Evolutionary conservation across 2,329 filamentous ascomycete genomes (phyloP).

Genomic region (Phaeosphaeria sp.): DNA sequence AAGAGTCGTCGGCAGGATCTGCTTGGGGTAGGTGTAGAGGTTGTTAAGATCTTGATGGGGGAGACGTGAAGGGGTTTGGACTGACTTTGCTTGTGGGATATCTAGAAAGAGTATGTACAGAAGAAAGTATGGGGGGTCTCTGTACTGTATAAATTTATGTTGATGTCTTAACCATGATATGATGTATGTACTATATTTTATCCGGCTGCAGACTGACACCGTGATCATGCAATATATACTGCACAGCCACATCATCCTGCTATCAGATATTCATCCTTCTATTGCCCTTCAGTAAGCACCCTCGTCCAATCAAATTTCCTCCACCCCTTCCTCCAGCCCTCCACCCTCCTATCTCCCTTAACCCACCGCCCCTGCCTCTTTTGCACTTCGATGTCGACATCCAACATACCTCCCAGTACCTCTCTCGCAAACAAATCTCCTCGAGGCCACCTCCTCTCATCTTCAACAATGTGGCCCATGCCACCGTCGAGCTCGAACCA

Average conservation of each 20-base stretch:
- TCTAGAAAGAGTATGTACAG: neutral
- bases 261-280: too few species aligned
- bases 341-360: conserved; percentile 70
- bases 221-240: too few species aligned
- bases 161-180: neutral
- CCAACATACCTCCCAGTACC: conserved; percentile 90
- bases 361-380: conserved; percentile 91
- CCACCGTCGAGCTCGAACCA: conserved; percentile 96
- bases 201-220: too few species aligned
- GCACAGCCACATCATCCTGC: too few species aligned
- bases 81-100: neutral
- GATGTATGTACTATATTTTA: too few species aligned
- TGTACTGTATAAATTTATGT: neutral
- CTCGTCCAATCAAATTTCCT: conserved; percentile 90
- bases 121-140: neutral
- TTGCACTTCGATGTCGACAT: conserved; percentile 79
- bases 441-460: conserved; percentile 81
- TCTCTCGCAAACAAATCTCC: conserved; percentile 94
- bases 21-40: conserved; percentile 73
- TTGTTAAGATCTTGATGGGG: conserved; percentile 70
- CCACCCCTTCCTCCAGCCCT: conserved; percentile 85
- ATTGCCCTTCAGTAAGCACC: conserved; percentile 60
- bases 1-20: conserved; percentile 73
- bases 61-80: conserved; percentile 2
- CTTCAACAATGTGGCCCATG: conserved; percentile 90